Evolutionary conservation across 2,329 filamentous ascomycete species (phyloP).

Genomic region (Tolypocladium capitatum): DNA sequence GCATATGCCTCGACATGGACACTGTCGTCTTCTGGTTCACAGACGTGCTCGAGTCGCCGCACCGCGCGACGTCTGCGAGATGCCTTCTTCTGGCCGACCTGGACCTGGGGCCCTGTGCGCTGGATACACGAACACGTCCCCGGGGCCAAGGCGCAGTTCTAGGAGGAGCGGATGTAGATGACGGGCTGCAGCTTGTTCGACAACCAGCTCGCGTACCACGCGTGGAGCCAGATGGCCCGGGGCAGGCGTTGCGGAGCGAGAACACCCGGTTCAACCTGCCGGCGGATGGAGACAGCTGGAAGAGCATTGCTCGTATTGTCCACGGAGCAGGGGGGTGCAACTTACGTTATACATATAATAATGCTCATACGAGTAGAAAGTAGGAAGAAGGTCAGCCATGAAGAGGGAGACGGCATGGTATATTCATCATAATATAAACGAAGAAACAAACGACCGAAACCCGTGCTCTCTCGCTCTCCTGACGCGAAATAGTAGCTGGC

Average conservation of each 20-base stretch:
- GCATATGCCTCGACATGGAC: conserved; percentile 6
- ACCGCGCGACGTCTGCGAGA: conserved; percentile 3
- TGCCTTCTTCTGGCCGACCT: conserved; percentile 8
- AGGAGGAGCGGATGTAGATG: conserved; percentile 2
- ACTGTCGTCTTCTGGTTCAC: conserved; percentile 5
- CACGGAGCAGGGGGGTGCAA: too few species aligned
- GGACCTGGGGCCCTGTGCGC: conserved; percentile 5
- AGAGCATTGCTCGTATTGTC: too few species aligned
- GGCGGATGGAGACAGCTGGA: conserved; percentile 2
- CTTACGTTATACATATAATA: too few species aligned
- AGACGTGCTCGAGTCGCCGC: conserved; percentile 1
- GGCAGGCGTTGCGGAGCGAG: conserved; percentile 1
- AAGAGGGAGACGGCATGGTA: too few species aligned
- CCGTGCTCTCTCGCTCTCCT: too few species aligned
- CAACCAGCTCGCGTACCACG: conserved; percentile 7
- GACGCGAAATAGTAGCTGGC: too few species aligned
- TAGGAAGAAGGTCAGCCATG: too few species aligned
- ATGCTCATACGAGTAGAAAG: too few species aligned
- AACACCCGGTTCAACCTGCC: conserved; percentile 7
- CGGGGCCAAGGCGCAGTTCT: conserved; percentile 1
- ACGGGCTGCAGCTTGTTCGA: conserved; percentile 6
- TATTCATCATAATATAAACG: too few species aligned
- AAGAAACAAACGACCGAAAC: too few species aligned
- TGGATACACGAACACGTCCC: conserved; percentile 7
- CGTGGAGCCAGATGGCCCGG: conserved; percentile 6